Evolutionary conservation across 2,329 filamentous ascomycete species (phyloP), one percentile per base, ranked within the genome.

Genomic region (Hysterium pulicare): DNA sequence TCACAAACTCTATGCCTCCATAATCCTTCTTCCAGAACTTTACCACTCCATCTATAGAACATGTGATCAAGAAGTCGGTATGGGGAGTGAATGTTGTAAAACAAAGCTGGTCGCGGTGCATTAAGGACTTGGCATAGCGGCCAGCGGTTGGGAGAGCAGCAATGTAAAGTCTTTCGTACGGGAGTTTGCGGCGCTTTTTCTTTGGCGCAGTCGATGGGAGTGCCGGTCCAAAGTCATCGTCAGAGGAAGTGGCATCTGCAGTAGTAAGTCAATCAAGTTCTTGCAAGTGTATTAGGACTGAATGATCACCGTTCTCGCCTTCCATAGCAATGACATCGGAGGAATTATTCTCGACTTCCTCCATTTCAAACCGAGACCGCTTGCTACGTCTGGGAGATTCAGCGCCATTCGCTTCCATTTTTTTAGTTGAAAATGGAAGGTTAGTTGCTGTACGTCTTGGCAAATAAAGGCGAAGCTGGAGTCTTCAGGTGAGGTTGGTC

Each of bases 1-100:
- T 98, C 40, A 97, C 91, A 61, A 98, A 98, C 70, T 98, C 94
- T 45, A 98, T 87, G 1, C 88, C 88, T 24, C 87, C 83, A 2
- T 82, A 84, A 50, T 87, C 80, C 72, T 98, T 98, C 73, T 98
- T 98, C 93, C 93, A 98, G 67, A 98, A 98, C 68, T 98, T 98
- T 55, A 97, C 91, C 1, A 91, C 86, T n/a, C 94, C 94, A 62
- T 98, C 93, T 33, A 87, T 72, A 0, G 93, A 97, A 47, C 87
- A 88, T 1, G 93, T 98, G 49, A 98, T 93, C 28, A 98, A 75
- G 62, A 98, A 98, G 55, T 97, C 93, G 46, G 91, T 96, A 46
- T 85, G 74, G 1, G 90, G 90, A 1, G 94, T 95, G 65, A 95
- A 83, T 10, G 84, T 94, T 49, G 88, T 81, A 59, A 90, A 97